A percentile compares a stretch with the other conserved stretches of the same genome.
Evolutionary conservation across 306 rosid genomes (phyloP).

Genomic region (Castanea mollissima): DNA sequence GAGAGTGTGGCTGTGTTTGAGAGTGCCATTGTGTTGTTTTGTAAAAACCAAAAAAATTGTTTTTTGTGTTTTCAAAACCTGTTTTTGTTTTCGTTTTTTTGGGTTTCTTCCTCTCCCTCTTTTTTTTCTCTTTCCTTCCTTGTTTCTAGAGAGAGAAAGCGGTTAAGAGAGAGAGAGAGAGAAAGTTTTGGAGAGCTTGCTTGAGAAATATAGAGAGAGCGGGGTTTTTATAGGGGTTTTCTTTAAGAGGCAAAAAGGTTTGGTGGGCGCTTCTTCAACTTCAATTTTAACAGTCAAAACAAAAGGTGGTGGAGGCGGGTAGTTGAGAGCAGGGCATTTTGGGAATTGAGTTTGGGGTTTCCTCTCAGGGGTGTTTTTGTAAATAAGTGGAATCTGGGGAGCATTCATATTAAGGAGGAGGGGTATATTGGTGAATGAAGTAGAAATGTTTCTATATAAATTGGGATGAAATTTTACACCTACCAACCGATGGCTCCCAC

Average conservation of each 20-base stretch:
- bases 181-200: background rate
- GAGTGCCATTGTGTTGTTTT: conserved; percentile 44
- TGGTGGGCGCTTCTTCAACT: background rate
- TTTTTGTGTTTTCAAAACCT: no score
- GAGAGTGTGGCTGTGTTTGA: conserved; percentile 47
- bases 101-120: background rate
- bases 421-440: background rate
- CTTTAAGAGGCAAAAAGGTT: background rate
- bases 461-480: no score
- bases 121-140: background rate
- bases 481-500: no score
- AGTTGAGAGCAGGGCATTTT: background rate
- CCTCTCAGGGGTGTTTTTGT: background rate
- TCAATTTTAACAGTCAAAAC: background rate
- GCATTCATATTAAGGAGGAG: background rate
- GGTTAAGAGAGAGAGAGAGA: background rate
- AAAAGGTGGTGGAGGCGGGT: background rate
- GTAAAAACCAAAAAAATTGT: no score
- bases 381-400: background rate
- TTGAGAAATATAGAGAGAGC: background rate
- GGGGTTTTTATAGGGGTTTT: background rate
- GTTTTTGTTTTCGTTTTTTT: background rate
- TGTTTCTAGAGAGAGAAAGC: no score
- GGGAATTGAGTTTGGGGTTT: background rate
- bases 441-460: no score